Evolutionary conservation across 2,329 filamentous ascomycete species (phyloP), one percentile per base, ranked within the genome.

Genomic region (Cladosporium sp.): DNA sequence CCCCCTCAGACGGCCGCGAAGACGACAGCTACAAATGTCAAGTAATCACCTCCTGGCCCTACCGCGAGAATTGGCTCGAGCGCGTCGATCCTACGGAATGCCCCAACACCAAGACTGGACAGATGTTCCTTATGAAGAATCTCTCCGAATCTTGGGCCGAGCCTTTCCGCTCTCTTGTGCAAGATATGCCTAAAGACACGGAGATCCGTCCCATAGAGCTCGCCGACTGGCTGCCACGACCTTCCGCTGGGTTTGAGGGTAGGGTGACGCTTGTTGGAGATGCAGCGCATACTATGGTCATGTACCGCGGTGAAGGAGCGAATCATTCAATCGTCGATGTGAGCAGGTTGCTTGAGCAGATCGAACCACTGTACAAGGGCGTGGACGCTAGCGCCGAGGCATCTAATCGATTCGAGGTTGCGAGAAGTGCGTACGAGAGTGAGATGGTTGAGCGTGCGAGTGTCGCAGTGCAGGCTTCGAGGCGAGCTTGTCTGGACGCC

Each of bases 21-120:
- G 15, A 36, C 34, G 43, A 19, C 40, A 60, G 28, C 25, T 61
- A 60, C 39, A 58, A 56, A 38, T 63, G 59, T 40, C 60, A 65
- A 39, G 72, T 84, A 12, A 76, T 81, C 36, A 64, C 81, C 14
- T 82, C 81, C 1, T 85, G 82, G 82, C 65, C 66, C 6, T 64
- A 65, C 51, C 61, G 66, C 11, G 54, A 56, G 28, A 66, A 65
- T 14, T 67, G 64, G 55, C 60, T 66, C 40, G 63, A 56, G 17
- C 57, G 57, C 3, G 55, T 47, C 6, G 60, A 61, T 30, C 59
- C 63, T 2, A 74, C 78, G 2, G 68, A 74, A 0, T 70, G 81
- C 0, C 82, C 82, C 0, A 61, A 65, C 0, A 72, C 69, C 0
- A 75, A 75, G 7, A 47, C 54, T 11, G 55, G 28, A 15, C 62